Percentiles rank a stretch among this genome's conserved stretches.
These are phyloP conservation scores for Aspergillus latus DNA, from an alignment of 2,329 filamentous ascomycete species.

Conservation along the genomic window DNA sequence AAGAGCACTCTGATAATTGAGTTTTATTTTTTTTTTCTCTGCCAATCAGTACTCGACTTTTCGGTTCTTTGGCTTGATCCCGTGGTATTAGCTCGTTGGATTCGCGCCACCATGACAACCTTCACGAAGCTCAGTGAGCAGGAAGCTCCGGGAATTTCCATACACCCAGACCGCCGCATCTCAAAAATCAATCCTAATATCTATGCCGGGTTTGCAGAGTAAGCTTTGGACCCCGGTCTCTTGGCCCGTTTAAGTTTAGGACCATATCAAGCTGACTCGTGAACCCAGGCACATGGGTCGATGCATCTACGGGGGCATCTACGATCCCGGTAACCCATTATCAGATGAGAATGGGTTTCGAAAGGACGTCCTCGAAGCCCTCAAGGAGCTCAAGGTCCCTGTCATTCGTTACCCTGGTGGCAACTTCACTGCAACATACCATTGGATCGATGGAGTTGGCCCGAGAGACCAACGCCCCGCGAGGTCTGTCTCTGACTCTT, in stretches of 20 bases:
- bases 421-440: slow-evolving; percentile 82
- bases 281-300: slow-evolving; percentile 74
- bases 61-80: neutral
- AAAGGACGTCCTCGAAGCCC: slow-evolving; percentile 71
- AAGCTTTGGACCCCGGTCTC: slow-evolving; percentile 33
- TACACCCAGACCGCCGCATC: slow-evolving; percentile 65
- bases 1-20: slow-evolving; percentile 9
- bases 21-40: slow-evolving; percentile 1
- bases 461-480: slow-evolving; percentile 67
- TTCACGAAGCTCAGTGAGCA: slow-evolving; percentile 67
- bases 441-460: slow-evolving; percentile 80
- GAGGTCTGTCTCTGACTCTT: slow-evolving; percentile 36
- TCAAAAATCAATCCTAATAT: slow-evolving; percentile 77
- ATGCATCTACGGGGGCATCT: slow-evolving; percentile 84
- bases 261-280: slow-evolving; percentile 16
- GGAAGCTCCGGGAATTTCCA: slow-evolving; percentile 62
- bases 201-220: slow-evolving; percentile 85
- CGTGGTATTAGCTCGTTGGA: neutral
- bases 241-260: neutral
- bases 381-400: slow-evolving; percentile 72
- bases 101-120: slow-evolving; percentile 60
- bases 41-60: slow-evolving; percentile 12
- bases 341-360: slow-evolving; percentile 74
- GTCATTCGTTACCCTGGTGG: slow-evolving; percentile 80
- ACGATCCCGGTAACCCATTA: slow-evolving; percentile 72